phyloP scores from a whole-genome alignment of 305 asterid genomes.

The Petunia hybrid region DNA sequence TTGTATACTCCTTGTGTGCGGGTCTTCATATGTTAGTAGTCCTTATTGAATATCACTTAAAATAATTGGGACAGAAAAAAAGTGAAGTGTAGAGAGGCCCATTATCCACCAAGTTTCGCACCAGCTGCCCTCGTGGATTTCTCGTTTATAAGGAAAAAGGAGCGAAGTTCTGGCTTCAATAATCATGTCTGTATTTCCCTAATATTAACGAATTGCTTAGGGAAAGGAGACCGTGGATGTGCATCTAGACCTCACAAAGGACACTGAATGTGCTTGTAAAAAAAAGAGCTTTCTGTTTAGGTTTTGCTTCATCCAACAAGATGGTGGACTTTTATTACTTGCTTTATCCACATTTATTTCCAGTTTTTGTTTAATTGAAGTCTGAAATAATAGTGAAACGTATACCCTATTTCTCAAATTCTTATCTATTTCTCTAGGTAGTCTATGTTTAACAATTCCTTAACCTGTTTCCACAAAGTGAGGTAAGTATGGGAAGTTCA shows the following conservation, averaged over 20 bases:
- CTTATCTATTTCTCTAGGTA: neutral
- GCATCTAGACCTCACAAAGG: constrained; percentile 12
- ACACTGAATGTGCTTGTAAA: neutral
- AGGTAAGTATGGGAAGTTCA: neutral
- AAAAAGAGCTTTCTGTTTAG: constrained; percentile 9
- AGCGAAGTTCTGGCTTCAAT: neutral
- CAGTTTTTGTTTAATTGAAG: neutral
- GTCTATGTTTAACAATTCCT: neutral
- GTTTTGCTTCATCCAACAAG: neutral
- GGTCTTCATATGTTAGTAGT: neutral
- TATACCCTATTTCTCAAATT: neutral
- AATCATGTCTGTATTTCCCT: neutral
- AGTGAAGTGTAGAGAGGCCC: no score
- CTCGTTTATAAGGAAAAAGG: no score
- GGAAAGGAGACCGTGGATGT: neutral
- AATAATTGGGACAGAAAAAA: neutral
- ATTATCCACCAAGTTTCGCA: no score
- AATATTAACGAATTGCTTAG: neutral
- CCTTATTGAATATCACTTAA: neutral
- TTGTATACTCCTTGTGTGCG: neutral
- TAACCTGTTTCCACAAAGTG: constrained; percentile 9
- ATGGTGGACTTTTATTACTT: neutral
- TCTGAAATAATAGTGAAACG: neutral
- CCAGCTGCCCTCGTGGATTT: no score
- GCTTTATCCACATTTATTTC: neutral